A percentile compares a stretch with the other conserved stretches of the same genome.
phyloP scores from a whole-genome alignment of 176 grass and related monocot species.

The Rhynchospora pubera region DNA sequence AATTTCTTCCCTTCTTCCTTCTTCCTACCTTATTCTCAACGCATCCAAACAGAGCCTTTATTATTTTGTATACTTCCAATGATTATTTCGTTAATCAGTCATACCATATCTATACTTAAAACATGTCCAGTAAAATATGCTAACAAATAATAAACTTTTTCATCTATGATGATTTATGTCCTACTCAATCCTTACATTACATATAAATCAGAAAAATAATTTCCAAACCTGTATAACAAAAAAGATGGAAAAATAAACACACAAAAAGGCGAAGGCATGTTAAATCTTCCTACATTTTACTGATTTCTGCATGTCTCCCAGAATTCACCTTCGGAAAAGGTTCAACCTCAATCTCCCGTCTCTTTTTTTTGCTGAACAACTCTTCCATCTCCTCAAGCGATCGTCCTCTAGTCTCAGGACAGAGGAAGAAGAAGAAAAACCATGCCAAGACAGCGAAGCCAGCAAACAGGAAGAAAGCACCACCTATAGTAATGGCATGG shows the following conservation, averaged over 20 bases:
- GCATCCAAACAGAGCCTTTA: too few species aligned
- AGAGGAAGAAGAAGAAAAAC: conserved; percentile 67
- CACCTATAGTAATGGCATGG: conserved; percentile 51
- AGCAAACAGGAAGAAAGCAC: conserved; percentile 67
- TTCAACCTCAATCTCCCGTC: neutral
- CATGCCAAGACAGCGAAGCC: conserved; percentile 44
- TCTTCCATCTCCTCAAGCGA: conserved; percentile 58
- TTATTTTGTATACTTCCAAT: neutral
- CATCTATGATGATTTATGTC: neutral
- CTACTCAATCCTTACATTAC: neutral
- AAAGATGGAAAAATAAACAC: neutral
- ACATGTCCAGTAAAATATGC: neutral
- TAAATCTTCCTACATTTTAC: neutral
- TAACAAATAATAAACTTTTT: neutral
- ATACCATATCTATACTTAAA: neutral
- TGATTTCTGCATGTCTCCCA: too few species aligned
- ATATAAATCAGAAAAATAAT: neutral
- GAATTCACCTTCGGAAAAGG: neutral
- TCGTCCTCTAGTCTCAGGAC: conserved; percentile 71
- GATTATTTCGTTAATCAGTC: neutral
- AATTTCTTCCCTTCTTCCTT: too few species aligned
- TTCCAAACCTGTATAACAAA: neutral
- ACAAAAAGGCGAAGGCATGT: neutral
- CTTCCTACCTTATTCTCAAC: too few species aligned
- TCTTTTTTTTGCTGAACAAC: conserved; percentile 42